Evolutionary conservation across 1,284 basidiomycete genomes (phyloP), one percentile per base, ranked within the genome.

Genomic region (Trametes versicolor): DNA sequence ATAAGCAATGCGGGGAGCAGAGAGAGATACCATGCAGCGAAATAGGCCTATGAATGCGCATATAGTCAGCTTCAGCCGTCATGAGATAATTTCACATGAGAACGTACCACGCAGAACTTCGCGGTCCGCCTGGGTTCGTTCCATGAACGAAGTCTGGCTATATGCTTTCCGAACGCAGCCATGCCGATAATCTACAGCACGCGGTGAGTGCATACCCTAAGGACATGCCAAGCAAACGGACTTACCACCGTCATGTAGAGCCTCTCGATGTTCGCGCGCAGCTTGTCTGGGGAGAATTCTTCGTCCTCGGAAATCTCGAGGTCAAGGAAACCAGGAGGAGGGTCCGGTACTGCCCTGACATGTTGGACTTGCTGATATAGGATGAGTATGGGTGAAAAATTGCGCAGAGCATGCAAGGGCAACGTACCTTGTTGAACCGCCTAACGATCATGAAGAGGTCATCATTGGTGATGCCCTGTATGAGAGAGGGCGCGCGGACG

Each of bases 71-170:
- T 27, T 17, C 36, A 19, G 36, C 17, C 2, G 25, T 0, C 34
- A 15, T 2, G 5, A 27, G n/a, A 15, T 36, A 13, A 10, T 27
- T n/a, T n/a, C n/a, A n/a, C 15, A 51, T 43, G 23, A 25, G 15
- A 37, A 13, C 77, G 59, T 51, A 79, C 78, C 0, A 72, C 69
- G 54, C 77, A 78, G 69, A 82, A 87, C 4, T 72, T 65, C 8
- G 72, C 71, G 1, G 84, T 85, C 3, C 86, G 74, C 32, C 72
- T 66, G 2, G 79, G 75, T 70, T 87, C 85, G 65, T 81, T 77
- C 86, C 86, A 87, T 0, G 81, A 82, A 37, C 83, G 80, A 6
- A 88, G 67, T 9, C 85, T 75, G 8, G 76, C 75, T 36, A 85
- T 72, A 66, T 88, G 85, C 64, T 84, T 81, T 5, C 75, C 67